phyloP scores from a whole-genome alignment of 768 basidiomycete genomes.

The Dioszegia hungarica region DNA sequence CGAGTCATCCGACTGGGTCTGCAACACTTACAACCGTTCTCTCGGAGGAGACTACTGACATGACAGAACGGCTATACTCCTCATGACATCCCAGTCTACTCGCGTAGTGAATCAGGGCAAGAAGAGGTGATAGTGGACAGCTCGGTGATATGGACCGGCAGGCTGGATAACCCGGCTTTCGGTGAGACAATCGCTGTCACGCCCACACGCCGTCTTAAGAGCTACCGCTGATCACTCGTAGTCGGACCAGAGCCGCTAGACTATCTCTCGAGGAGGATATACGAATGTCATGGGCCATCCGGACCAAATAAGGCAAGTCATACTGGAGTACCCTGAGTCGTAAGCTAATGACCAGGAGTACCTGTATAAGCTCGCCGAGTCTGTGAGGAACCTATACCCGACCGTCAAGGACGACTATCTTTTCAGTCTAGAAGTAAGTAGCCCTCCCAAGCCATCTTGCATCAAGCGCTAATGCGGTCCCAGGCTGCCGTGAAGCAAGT shows the following conservation, averaged over 20 bases:
- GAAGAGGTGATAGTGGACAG: constrained; percentile 54
- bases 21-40: too few species aligned
- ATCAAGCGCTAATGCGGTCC: neutral
- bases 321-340: neutral
- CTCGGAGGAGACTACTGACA: neutral
- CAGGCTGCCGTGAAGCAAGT: constrained; percentile 5
- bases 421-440: constrained; percentile 44
- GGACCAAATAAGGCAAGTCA: constrained; percentile 74
- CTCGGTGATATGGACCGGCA: constrained; percentile 74
- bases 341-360: constrained; percentile 64
- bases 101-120: constrained; percentile 55
- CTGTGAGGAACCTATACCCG: constrained; percentile 61
- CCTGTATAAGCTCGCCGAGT: constrained; percentile 67
- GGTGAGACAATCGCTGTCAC: constrained; percentile 55
- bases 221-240: constrained; percentile 43
- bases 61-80: constrained; percentile 81
- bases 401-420: constrained; percentile 45
- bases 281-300: constrained; percentile 73
- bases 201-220: neutral
- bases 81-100: constrained; percentile 70
- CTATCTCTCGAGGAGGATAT: constrained; percentile 64
- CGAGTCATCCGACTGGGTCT: neutral
- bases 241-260: constrained; percentile 81
- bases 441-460: too few species aligned
- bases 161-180: constrained; percentile 81